These are phyloP conservation scores for Colletotrichum melonis DNA, from an alignment of 2,329 filamentous ascomycete genomes.

Conservation along the genomic window DNA sequence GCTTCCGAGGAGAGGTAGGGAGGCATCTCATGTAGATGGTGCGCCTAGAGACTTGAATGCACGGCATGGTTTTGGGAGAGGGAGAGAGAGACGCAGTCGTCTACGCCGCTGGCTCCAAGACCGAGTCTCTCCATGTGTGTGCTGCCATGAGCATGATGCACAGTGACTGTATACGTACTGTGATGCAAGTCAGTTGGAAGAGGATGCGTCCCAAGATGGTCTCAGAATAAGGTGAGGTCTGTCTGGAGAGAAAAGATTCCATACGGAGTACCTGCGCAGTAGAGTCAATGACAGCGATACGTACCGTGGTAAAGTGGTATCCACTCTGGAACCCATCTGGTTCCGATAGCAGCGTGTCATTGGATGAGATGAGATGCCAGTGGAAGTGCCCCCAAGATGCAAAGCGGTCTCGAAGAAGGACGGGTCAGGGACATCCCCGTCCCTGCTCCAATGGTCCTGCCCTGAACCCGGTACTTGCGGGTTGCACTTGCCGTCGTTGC, in stretches of 20 bases:
- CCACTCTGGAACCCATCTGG: neutral
- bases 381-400: conserved; percentile 6
- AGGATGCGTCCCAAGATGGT: neutral
- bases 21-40: neutral
- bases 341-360: neutral
- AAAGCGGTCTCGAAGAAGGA: conserved; percentile 3
- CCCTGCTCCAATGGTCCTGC: neutral
- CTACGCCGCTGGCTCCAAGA: neutral
- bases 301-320: neutral
- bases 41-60: neutral
- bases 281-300: neutral
- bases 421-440: neutral
- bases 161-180: neutral
- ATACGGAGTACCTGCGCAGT: too few species aligned
- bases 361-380: conserved; percentile 19
- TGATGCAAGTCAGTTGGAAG: neutral
- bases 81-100: neutral
- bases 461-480: conserved; percentile 24
- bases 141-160: neutral
- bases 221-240: neutral
- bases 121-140: neutral
- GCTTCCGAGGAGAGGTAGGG: neutral
- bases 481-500: conserved; percentile 12
- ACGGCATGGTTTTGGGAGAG: neutral
- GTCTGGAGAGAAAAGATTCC: neutral